Conservation (phyloP, 1,139 yeast species). For the Groenewaldozyma auringiensis region DNA sequence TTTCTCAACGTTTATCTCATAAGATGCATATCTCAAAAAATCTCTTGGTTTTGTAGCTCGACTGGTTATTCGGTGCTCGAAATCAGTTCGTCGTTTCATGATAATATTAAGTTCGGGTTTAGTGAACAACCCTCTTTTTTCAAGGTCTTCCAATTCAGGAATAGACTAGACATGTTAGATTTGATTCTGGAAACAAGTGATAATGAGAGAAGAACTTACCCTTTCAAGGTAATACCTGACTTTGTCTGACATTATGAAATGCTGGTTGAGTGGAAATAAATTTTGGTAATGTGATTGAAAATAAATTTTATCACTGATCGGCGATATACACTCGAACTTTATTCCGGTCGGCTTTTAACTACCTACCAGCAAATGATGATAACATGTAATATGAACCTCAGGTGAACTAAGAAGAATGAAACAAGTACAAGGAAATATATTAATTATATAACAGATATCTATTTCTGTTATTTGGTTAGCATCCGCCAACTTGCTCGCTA, state of each 20-base stretch:
- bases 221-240: conserved; percentile 74
- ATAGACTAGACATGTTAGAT: conserved; percentile 39
- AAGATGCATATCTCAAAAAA: conserved; percentile 70
- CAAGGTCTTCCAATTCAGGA: conserved; percentile 87
- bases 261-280: too few species aligned
- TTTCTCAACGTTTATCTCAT: conserved; percentile 73
- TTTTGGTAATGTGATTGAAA: too few species aligned
- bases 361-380: too few species aligned
- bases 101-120: conserved; percentile 70
- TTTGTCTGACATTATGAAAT: conserved; percentile 53
- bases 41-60: conserved; percentile 77
- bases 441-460: too few species aligned
- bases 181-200: background rate
- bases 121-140: conserved; percentile 65
- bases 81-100: conserved; percentile 91
- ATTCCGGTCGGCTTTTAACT: too few species aligned
- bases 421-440: too few species aligned
- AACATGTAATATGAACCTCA: too few species aligned
- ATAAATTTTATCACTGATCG: too few species aligned
- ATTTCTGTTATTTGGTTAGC: too few species aligned
- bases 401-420: too few species aligned
- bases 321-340: too few species aligned
- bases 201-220: conserved; percentile 4
- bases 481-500: conserved; percentile 80
- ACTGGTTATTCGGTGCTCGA: conserved; percentile 83